Evolutionary conservation across 2,329 filamentous ascomycete species (phyloP).

Genomic region (Aureobasidium musti): DNA sequence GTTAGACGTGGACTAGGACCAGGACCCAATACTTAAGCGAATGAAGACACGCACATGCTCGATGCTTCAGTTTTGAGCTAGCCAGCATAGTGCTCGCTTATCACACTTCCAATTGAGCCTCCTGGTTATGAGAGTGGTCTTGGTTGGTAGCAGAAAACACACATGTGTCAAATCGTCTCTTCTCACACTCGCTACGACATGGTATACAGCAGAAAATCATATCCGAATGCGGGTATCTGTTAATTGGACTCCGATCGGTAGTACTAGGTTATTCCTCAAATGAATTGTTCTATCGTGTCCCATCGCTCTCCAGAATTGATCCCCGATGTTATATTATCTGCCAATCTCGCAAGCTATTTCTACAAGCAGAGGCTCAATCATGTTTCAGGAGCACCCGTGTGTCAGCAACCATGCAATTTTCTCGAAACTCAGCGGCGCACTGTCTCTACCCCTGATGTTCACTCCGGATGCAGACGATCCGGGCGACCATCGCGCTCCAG

Average conservation of each 20-base stretch:
- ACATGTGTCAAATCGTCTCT: not conserved
- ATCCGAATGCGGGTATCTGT: not conserved
- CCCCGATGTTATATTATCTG: not conserved
- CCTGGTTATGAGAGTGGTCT: not conserved
- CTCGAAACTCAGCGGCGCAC: not conserved
- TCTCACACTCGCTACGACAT: not conserved
- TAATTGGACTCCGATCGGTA: too few species aligned
- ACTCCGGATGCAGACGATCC: constrained; percentile 2
- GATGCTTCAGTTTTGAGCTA: not conserved
- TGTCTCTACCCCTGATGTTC: not conserved
- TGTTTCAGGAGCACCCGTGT: not conserved
- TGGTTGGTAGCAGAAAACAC: not conserved
- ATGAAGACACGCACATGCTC: not conserved
- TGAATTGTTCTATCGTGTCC: not conserved
- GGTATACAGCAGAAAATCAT: not conserved
- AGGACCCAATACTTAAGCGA: not conserved
- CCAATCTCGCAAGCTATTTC: constrained; percentile 8
- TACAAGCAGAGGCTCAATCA: not conserved
- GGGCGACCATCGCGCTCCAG: not conserved
- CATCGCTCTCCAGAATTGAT: not conserved
- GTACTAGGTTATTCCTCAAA: not conserved
- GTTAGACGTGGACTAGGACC: constrained; percentile 16
- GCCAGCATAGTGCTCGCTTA: not conserved
- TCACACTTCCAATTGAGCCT: not conserved
- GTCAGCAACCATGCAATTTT: constrained; percentile 10